Evolutionary conservation across 1,139 yeast species (phyloP).

Genomic region (Torulaspora globosa): DNA sequence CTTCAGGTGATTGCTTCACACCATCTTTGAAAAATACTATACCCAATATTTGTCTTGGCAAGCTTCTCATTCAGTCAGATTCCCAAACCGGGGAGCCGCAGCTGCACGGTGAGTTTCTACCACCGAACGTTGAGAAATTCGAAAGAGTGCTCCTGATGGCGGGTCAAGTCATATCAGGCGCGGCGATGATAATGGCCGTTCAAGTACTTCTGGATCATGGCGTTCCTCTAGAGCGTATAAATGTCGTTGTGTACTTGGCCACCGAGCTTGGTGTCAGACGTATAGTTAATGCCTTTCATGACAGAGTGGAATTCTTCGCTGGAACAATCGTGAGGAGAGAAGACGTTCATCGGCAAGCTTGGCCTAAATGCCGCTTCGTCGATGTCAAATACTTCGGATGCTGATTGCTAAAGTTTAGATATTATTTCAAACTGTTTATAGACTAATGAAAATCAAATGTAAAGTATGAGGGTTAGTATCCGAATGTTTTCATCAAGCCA

Average conservation of each 20-base stretch:
- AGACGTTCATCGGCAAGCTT: constrained; percentile 32
- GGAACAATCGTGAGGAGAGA: constrained; percentile 54
- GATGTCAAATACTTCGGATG: constrained; percentile 76
- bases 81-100: constrained; percentile 90
- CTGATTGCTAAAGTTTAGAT: constrained; percentile 8
- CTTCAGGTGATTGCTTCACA: constrained; percentile 93
- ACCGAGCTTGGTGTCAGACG: constrained; percentile 79
- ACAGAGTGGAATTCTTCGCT: constrained; percentile 57
- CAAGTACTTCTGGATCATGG: constrained; percentile 83
- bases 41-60: constrained; percentile 77
- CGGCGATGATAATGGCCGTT: constrained; percentile 91
- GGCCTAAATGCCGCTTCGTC: constrained; percentile 66
- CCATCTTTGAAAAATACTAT: constrained; percentile 67
- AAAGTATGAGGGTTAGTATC: constrained; percentile 37
- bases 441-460: constrained; percentile 1
- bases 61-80: constrained; percentile 82
- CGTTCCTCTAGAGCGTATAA: constrained; percentile 57
- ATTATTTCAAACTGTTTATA: constrained; percentile 2
- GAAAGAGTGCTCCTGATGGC: constrained; percentile 68
- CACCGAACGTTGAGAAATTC: constrained; percentile 35
- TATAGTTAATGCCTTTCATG: constrained; percentile 66
- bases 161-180: constrained; percentile 87
- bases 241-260: constrained; percentile 68
- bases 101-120: constrained; percentile 69
- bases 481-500: constrained; percentile 57